Conservation (phyloP, 2,329 filamentous ascomycete species). For the Fusarium tjaetaba region DNA sequence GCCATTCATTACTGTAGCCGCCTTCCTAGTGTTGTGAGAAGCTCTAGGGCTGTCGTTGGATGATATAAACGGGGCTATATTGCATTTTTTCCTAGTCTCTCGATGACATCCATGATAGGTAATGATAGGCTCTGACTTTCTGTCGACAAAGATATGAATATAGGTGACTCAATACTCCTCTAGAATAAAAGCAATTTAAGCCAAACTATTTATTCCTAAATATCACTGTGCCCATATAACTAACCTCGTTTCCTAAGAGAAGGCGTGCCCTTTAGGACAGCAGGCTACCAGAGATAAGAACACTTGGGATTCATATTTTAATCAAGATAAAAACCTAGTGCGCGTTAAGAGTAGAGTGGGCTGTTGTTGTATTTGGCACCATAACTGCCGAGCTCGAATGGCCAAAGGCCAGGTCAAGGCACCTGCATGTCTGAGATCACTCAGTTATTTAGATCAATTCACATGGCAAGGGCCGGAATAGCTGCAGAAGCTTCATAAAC, state of each 20-base stretch:
- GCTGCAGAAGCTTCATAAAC: constrained; percentile 14
- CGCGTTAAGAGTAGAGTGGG: background rate
- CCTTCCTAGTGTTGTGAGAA: background rate
- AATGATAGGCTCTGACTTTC: background rate
- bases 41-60: background rate
- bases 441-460: background rate
- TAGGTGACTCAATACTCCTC: background rate
- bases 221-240: background rate
- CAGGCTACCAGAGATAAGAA: background rate
- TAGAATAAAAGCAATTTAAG: background rate
- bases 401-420: background rate
- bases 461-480: background rate
- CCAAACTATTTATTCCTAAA: background rate
- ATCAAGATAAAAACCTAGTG: background rate
- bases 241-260: background rate
- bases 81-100: background rate
- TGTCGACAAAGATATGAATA: background rate
- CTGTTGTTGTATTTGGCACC: background rate
- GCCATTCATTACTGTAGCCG: constrained; percentile 12
- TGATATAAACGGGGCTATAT: background rate
- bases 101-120: background rate
- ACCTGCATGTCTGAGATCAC: background rate
- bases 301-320: background rate
- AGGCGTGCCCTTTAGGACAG: background rate
- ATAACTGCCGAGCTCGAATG: background rate